Evolutionary conservation across 805 yeast species (phyloP).

Genomic region (Candida ovalis): DNA sequence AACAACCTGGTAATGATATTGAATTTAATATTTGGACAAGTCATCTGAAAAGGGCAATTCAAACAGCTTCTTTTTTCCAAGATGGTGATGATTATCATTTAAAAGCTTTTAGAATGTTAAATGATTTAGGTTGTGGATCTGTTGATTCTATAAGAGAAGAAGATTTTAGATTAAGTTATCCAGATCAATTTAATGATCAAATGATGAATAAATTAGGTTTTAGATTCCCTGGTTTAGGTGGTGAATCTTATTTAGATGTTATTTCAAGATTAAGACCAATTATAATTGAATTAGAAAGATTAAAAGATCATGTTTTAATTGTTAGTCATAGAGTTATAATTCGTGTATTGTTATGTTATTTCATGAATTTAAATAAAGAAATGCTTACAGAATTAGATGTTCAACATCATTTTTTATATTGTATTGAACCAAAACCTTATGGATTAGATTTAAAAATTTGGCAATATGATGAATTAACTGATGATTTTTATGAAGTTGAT

Average conservation of each 20-base stretch:
- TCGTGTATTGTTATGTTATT: constrained; percentile 33
- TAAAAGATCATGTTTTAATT: constrained; percentile 33
- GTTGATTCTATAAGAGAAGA: constrained; percentile 30
- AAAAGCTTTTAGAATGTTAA: constrained; percentile 32
- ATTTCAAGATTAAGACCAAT: constrained; percentile 33
- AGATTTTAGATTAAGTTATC: constrained; percentile 25
- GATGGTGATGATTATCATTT: constrained; percentile 21
- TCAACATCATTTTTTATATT: constrained; percentile 33
- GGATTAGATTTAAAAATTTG: constrained; percentile 36
- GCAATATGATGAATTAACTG: constrained; percentile 33
- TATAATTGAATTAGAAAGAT: constrained; percentile 33
- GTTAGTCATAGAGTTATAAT: constrained; percentile 34
- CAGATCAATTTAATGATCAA: constrained; percentile 27
- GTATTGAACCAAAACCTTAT: constrained; percentile 37
- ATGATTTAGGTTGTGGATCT: constrained; percentile 34
- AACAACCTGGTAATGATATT: constrained; percentile 19
- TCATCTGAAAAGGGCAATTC: constrained; percentile 28
- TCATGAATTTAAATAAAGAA: constrained; percentile 34
- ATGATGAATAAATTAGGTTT: constrained; percentile 29
- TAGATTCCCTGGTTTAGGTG: constrained; percentile 35
- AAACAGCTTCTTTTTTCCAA: constrained; percentile 32
- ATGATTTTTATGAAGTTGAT: constrained; percentile 35
- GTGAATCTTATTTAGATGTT: constrained; percentile 37
- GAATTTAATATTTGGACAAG: constrained; percentile 35
- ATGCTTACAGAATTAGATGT: constrained; percentile 36